Evolutionary conservation across 2,329 filamentous ascomycete genomes (phyloP).

Genomic region (Fusarium brachygibbosum): DNA sequence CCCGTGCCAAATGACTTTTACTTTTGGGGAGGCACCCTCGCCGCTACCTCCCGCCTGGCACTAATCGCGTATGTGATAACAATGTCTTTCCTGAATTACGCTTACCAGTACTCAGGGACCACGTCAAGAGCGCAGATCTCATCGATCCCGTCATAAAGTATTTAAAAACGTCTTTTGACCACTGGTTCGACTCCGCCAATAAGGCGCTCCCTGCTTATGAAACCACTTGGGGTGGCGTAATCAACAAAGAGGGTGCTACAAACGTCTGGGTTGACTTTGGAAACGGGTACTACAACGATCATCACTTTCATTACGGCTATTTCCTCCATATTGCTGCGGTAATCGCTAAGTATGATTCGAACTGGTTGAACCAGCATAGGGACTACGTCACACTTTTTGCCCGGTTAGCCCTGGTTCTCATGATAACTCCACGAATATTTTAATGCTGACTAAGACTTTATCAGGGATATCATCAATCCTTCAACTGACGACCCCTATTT

Average conservation of each 20-base stretch:
- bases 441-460: neutral
- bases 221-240: neutral
- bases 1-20: neutral
- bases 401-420: neutral
- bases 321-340: neutral
- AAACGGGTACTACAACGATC: conserved; percentile 1
- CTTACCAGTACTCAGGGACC: neutral
- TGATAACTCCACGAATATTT: too few relatives aligned
- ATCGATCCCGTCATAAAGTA: neutral
- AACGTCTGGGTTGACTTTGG: conserved; percentile 4
- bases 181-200: neutral
- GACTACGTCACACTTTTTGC: neutral
- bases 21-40: neutral
- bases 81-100: accelerated
- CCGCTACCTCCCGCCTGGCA: neutral
- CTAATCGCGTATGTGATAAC: neutral
- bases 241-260: neutral
- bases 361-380: neutral
- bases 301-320: conserved; percentile 7
- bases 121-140: neutral
- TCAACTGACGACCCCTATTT: neutral
- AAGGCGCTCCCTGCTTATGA: neutral
- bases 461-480: neutral
- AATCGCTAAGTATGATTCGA: neutral
- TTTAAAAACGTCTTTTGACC: neutral